Percentiles rank a stretch among this genome's conserved stretches.
Conservation (phyloP, 2,329 filamentous ascomycete species). For the Cladophialophora chaetospira region DNA sequence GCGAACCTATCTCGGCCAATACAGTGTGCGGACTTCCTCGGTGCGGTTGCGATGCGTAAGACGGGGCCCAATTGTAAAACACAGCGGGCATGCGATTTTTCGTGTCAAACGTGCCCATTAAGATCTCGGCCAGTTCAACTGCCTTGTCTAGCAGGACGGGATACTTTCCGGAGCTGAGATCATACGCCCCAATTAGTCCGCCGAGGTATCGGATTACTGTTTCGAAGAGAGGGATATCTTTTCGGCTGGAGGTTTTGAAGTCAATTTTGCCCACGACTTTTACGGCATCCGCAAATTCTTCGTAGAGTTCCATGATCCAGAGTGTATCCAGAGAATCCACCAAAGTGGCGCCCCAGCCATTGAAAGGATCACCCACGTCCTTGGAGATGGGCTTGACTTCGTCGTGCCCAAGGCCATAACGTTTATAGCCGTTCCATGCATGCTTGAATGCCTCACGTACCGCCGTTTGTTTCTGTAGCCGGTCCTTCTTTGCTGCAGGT, state of each 20-base stretch:
- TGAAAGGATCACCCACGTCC: conserved; percentile 75
- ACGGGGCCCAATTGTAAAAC: conserved; percentile 76
- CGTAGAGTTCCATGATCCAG: conserved; percentile 79
- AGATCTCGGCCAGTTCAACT: conserved; percentile 73
- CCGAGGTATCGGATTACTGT: conserved; percentile 90
- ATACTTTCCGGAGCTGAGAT: conserved; percentile 72
- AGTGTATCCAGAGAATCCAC: conserved; percentile 81
- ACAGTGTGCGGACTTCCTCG: conserved; percentile 57
- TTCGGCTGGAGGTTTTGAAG: conserved; percentile 70
- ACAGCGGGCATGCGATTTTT: conserved; percentile 89
- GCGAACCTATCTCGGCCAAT: conserved; percentile 71
- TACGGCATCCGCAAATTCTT: conserved; percentile 79
- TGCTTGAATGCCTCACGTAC: conserved; percentile 75
- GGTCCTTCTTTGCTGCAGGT: conserved; percentile 59
- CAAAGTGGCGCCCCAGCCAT: conserved; percentile 85
- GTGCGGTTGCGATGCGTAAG: conserved; percentile 60
- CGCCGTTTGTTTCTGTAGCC: conserved; percentile 63
- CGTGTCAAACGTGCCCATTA: conserved; percentile 85
- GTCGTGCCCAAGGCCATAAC: conserved; percentile 81
- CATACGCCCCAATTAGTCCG: conserved; percentile 81
- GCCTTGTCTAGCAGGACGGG: conserved; percentile 74
- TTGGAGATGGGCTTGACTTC: conserved; percentile 76
- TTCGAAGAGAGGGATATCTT: conserved; percentile 85
- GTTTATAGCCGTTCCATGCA: conserved; percentile 80
- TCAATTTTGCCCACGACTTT: conserved; percentile 72